Base-by-base conservation (phyloP, 192 early-diverging fungal genomes). In the Linnemannia exigua region DNA sequence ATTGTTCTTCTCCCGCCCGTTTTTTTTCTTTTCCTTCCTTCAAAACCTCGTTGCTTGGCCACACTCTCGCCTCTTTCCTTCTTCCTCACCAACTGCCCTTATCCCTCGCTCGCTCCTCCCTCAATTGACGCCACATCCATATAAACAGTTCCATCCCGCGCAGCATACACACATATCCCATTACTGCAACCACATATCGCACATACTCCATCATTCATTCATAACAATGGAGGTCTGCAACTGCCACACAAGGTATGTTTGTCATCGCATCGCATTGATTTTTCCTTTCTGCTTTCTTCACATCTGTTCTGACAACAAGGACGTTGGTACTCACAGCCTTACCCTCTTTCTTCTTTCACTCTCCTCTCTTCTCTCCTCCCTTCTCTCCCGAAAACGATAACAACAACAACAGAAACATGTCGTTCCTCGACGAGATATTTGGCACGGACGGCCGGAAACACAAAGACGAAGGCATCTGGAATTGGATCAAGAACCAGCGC, bases 381-480 rank as follows among this genome's bases (percentile, higher is more conserved):
- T 20, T 9, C 1, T 22, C 44, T 17, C 20, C 31, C n/a, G n/a
- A n/a, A 20, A 33, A 48, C 74, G 1, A 31, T 33, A 33, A n/a
- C 58, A 28, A 44, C 17, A 74, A 28, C n/a, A n/a, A 54, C 50
- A 72, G 78, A 31, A 84, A 70, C 33, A 83, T 74, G 72, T 83
- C 81, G 2, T 73, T 84, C 52, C 72, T 84, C 11, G 82, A 84
- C 51, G 66, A 74, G 28, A 31, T 84, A 41, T 84, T 84, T 72
- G 82, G 82, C 52, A 84, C 82, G 2, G 82, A 84, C 36, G 82
- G 82, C 31, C 72, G 82, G 17, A 79, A 75, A 54, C 75, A 63
- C 67, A 84, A 84, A 17, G 77, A 84, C 50, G 76, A 79, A 25
- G 82, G 82, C 31, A 69, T 84, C 1, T 84, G 82, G 82, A 79